These are phyloP conservation scores for Monosporascus sp. DNA, from an alignment of 2,329 filamentous ascomycete species.

Conservation along the genomic window DNA sequence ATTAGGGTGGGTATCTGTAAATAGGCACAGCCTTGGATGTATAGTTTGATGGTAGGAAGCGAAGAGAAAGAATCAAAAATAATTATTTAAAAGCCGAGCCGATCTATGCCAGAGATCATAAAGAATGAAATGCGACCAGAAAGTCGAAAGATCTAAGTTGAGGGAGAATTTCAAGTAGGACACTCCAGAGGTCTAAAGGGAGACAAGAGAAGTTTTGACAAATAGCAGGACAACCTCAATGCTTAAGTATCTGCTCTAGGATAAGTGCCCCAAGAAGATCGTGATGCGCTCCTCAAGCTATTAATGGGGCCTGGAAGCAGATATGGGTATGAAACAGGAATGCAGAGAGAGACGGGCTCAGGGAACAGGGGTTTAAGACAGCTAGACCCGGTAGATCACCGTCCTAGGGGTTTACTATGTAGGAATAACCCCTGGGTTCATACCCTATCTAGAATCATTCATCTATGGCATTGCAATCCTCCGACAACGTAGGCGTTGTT, in stretches of 20 bases:
- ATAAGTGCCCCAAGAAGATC: neutral
- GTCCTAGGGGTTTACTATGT: neutral
- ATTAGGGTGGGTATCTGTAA: constrained; percentile 10
- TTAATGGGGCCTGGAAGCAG: neutral
- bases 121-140: constrained; percentile 12
- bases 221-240: constrained; percentile 1
- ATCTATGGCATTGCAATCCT: neutral
- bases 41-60: constrained; percentile 14
- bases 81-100: constrained; percentile 24
- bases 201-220: constrained; percentile 6
- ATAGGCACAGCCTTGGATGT: constrained; percentile 28
- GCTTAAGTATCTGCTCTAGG: constrained; percentile 14
- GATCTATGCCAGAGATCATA: constrained; percentile 19
- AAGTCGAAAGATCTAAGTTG: constrained; percentile 4
- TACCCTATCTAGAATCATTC: neutral
- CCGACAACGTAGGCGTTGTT: too few relatives aligned
- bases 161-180: constrained; percentile 7
- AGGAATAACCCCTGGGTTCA: neutral
- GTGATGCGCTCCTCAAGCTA: neutral
- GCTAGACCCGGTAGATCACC: neutral
- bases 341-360: neutral
- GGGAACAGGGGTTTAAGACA: neutral
- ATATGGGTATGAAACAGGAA: constrained; percentile 1
- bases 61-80: constrained; percentile 21
- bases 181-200: constrained; percentile 18